These are phyloP conservation scores for Nitzschia sp. DNA, from an alignment of 108 stramenopile genomes.

Conservation along the genomic window DNA sequence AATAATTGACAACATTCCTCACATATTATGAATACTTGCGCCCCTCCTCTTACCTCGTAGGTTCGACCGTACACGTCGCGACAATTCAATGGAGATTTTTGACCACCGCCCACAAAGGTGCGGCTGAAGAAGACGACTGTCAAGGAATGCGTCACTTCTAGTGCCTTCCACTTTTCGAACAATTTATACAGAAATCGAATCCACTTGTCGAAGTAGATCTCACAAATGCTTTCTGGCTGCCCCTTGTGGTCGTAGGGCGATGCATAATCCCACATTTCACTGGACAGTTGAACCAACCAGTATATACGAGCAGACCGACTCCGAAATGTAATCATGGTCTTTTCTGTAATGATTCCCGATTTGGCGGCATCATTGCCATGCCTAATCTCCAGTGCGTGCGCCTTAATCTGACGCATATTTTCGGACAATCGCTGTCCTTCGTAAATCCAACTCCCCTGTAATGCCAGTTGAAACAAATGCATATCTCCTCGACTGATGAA, in stretches of 20 bases:
- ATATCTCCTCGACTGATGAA: slow-evolving; percentile 85
- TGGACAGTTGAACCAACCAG: slow-evolving; percentile 95
- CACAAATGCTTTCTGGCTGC: slow-evolving; percentile 54
- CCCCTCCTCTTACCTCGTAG: slow-evolving; percentile 62
- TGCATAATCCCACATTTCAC: slow-evolving; percentile 98
- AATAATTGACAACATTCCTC: no score
- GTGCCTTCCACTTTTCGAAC: slow-evolving; percentile 84
- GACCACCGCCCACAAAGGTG: slow-evolving; percentile 57
- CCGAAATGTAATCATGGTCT: slow-evolving; percentile 91
- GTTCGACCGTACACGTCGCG: slow-evolving; percentile 69
- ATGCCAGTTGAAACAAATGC: slow-evolving; percentile 69
- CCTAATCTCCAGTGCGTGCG: slow-evolving; percentile 73
- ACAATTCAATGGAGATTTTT: slow-evolving; percentile 28
- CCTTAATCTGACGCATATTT: slow-evolving; percentile 52
- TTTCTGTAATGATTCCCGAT: slow-evolving; percentile 80
- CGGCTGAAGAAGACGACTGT: slow-evolving; percentile 95
- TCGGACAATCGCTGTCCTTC: slow-evolving; percentile 74
- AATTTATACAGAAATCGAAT: slow-evolving; percentile 67
- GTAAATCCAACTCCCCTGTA: slow-evolving; percentile 80
- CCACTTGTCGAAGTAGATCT: slow-evolving; percentile 87
- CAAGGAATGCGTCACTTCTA: slow-evolving; percentile 89
- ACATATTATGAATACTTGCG: background rate
- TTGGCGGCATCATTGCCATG: slow-evolving; percentile 55
- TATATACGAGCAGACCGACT: slow-evolving; percentile 91
- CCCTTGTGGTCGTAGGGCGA: slow-evolving; percentile 58